Conservation (phyloP, 1,139 yeast genomes). For the Hyphopichia buzzinii region DNA sequence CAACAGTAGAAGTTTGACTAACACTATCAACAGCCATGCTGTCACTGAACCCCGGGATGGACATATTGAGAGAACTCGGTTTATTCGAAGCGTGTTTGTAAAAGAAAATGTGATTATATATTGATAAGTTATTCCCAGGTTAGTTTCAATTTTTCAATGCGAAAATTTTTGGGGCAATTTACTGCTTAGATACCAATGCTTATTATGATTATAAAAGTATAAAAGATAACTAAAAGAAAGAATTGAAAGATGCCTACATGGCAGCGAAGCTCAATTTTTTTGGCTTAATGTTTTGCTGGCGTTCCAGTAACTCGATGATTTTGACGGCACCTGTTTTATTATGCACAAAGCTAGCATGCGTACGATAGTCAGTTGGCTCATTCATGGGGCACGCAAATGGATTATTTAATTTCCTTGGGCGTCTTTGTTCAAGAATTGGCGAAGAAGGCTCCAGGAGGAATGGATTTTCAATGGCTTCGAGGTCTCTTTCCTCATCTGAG, state of each 20-base stretch:
- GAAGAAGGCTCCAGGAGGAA: conserved; percentile 10
- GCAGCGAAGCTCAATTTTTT: conserved; percentile 36
- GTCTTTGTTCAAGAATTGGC: not conserved
- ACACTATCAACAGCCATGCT: conserved; percentile 5
- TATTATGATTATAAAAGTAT: no score
- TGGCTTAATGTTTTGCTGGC: conserved; percentile 39
- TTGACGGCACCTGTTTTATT: conserved; percentile 38
- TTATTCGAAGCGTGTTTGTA: no score
- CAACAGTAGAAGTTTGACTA: conserved; percentile 5
- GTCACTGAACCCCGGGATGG: conserved; percentile 24
- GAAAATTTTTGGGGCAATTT: no score
- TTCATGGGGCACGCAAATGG: conserved; percentile 2
- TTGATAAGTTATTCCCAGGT: no score
- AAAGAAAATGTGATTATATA: no score
- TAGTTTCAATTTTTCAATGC: no score
- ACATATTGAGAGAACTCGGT: not conserved
- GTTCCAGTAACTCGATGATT: conserved; percentile 30
- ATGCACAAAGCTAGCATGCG: conserved; percentile 40
- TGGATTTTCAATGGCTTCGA: conserved; percentile 14
- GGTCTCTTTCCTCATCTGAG: conserved; percentile 10
- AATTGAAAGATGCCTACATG: no score
- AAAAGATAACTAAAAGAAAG: no score
- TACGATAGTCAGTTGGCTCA: conserved; percentile 25
- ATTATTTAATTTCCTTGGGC: not conserved
- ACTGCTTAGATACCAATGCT: no score